Evolutionary conservation across 176 grass and related monocot genomes (phyloP).

Genomic region (Oryza nivara): DNA sequence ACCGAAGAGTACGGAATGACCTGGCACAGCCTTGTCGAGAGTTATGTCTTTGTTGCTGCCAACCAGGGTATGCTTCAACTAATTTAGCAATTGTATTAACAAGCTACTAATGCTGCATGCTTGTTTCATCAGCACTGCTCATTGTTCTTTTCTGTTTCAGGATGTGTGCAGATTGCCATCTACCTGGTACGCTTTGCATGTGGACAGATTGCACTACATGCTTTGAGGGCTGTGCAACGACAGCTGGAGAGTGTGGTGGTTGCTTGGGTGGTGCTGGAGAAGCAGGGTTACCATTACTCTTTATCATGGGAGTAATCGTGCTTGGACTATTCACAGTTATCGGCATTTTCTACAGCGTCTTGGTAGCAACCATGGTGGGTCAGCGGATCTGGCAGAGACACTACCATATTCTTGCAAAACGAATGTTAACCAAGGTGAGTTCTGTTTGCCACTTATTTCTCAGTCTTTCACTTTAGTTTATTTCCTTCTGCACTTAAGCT

Average conservation of each 20-base stretch:
- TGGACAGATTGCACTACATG: constrained; percentile 95
- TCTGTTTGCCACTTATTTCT: too few relatives aligned
- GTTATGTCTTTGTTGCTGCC: constrained; percentile 97
- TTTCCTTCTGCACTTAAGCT: background rate
- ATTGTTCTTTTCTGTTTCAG: constrained; percentile 48
- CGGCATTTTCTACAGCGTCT: constrained; percentile 85
- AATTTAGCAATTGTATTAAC: background rate
- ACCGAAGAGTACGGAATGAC: constrained; percentile 87
- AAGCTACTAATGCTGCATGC: background rate
- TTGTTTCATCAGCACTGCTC: constrained; percentile 6
- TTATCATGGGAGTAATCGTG: constrained; percentile 85
- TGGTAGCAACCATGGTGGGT: constrained; percentile 87
- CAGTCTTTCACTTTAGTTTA: background rate
- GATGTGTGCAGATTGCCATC: constrained; percentile 89
- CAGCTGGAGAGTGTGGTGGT: constrained; percentile 82
- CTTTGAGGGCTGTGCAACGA: constrained; percentile 83
- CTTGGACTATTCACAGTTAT: constrained; percentile 66
- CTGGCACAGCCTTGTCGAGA: constrained; percentile 96
- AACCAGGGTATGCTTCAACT: constrained; percentile 72
- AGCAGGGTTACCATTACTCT: constrained; percentile 72
- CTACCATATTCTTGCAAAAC: constrained; percentile 84
- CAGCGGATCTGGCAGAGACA: constrained; percentile 94
- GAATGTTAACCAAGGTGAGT: constrained; percentile 85
- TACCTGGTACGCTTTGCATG: constrained; percentile 87
- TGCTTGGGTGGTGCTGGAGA: constrained; percentile 84